These are phyloP conservation scores for Nannizzia gypsea DNA, from an alignment of 2,329 filamentous ascomycete species.

Conservation along the genomic window DNA sequence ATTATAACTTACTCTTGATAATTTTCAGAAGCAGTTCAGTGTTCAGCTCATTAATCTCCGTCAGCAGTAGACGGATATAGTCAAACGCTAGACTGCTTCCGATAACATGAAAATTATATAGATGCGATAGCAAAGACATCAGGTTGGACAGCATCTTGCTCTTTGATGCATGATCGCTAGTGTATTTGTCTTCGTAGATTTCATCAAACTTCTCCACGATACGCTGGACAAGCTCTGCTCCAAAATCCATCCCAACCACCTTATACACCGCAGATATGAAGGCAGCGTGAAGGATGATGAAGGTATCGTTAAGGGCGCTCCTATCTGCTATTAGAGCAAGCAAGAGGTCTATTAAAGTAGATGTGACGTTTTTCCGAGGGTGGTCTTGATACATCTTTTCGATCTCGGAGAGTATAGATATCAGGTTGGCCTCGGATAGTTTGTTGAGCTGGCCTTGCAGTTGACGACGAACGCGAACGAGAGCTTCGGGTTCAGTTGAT, in stretches of 20 bases:
- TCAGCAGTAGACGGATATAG: constrained; percentile 68
- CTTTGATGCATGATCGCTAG: constrained; percentile 20
- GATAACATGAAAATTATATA: constrained; percentile 87
- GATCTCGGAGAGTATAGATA: constrained; percentile 70
- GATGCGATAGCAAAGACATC: constrained; percentile 67
- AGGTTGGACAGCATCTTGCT: constrained; percentile 62
- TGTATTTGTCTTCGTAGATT: constrained; percentile 39
- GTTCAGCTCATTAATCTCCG: constrained; percentile 66
- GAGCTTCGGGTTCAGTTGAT: constrained; percentile 53
- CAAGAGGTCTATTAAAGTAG: constrained; percentile 63
- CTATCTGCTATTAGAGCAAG: constrained; percentile 69
- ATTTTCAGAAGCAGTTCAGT: constrained; percentile 79
- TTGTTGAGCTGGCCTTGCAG: constrained; percentile 84
- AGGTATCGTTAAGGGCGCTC: constrained; percentile 70
- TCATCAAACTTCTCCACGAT: constrained; percentile 64
- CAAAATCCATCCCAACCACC: constrained; percentile 76
- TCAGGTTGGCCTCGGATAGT: constrained; percentile 77
- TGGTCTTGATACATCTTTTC: constrained; percentile 74
- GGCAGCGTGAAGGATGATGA: constrained; percentile 79
- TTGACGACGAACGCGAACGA: constrained; percentile 61
- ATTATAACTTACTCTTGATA: constrained; percentile 49
- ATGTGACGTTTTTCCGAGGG: constrained; percentile 78
- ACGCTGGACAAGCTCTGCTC: constrained; percentile 70
- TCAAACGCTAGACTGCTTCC: constrained; percentile 78
- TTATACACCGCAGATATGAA: constrained; percentile 84